Evolutionary conservation across 139 green algal genomes (phyloP), one percentile per base, ranked within the genome.

Genomic region (Asterochloris sp.): DNA sequence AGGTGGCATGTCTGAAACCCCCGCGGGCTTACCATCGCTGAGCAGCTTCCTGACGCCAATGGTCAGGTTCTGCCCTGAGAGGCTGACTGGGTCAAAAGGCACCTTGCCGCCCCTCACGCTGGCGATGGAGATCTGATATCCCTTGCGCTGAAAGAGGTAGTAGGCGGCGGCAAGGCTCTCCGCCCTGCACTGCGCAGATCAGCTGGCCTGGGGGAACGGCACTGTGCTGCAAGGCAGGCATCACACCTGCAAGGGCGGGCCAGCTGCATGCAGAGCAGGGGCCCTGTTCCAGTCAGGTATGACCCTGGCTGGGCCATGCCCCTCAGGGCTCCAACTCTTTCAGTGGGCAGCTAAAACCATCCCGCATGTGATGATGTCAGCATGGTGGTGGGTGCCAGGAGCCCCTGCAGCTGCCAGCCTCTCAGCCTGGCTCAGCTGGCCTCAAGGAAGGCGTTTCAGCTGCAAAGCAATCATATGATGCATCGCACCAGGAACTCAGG

Each of bases 101-200:
- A 88, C 63, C 61, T 83, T 78, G 62, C 85, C 85, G 15, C 85
- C 85, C 74, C 76, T 80, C 61, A 89, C 81, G 63, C 77, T 85
- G 24, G 82, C 75, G 10, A 89, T 64, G 11, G 73, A 81, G 13
- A 89, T 74, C 19, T 80, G 54, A 62, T 86, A 89, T 10, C 85
- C 85, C 80, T 84, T 85, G 15, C 60, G 67, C 54, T 62, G 77
- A 63, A 83, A 89, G 14, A 82, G 54, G 68, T 86, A 86, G 78
- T 89, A 89, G 27, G 85, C 74, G 14, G 78, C 82, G 13, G 83
- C 83, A 12, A 89, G 14, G n/a, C 81, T 82, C 74, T 86, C 82
- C 11, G 69, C 38, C 85, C 85, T 89, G 85, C 75, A 66, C 10
- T 13, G 38, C 24, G 26, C 10, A 64, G 16, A 0, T 60, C 10